Evolutionary conservation across 164 flowering plant genomes (phyloP).

Genomic region (Kingdonia uniflora): DNA sequence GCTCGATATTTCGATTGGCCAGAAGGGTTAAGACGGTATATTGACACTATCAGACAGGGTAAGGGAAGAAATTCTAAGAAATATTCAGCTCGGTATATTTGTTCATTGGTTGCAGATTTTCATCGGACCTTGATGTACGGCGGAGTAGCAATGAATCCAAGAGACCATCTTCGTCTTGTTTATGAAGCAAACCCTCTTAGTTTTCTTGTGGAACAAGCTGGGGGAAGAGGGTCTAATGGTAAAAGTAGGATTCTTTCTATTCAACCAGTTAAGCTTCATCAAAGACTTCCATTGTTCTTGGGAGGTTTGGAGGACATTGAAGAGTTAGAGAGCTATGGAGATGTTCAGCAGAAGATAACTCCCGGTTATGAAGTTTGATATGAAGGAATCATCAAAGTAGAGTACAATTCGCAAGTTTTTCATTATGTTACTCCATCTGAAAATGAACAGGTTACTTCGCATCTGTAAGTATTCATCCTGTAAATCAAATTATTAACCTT

Average conservation of each 20-base stretch:
- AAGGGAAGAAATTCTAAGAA: slow-evolving; percentile 85
- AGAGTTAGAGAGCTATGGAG: slow-evolving; percentile 79
- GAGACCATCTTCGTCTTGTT: slow-evolving; percentile 86
- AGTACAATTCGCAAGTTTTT: no score
- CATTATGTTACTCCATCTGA: no score
- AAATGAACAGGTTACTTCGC: no score
- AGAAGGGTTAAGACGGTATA: slow-evolving; percentile 73
- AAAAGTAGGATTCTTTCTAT: slow-evolving; percentile 70
- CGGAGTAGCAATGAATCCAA: slow-evolving; percentile 95
- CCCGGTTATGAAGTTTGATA: slow-evolving; percentile 84
- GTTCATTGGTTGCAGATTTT: slow-evolving; percentile 92
- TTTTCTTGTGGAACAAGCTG: slow-evolving; percentile 86
- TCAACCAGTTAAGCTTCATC: slow-evolving; percentile 74
- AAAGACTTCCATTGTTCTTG: slow-evolving; percentile 82
- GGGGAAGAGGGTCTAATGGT: slow-evolving; percentile 86
- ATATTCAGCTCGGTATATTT: slow-evolving; percentile 93
- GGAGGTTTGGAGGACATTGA: slow-evolving; percentile 82
- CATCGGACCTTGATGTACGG: slow-evolving; percentile 88
- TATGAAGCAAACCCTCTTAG: slow-evolving; percentile 95
- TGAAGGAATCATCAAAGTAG: no score
- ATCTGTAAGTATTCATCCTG: no score
- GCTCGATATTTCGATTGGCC: slow-evolving; percentile 99
- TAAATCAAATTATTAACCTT: no score
- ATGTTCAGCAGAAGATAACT: slow-evolving; percentile 84
- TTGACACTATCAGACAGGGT: slow-evolving; percentile 93